Base-by-base conservation (phyloP, 306 rosid species). In the Calophaca sinica region DNA sequence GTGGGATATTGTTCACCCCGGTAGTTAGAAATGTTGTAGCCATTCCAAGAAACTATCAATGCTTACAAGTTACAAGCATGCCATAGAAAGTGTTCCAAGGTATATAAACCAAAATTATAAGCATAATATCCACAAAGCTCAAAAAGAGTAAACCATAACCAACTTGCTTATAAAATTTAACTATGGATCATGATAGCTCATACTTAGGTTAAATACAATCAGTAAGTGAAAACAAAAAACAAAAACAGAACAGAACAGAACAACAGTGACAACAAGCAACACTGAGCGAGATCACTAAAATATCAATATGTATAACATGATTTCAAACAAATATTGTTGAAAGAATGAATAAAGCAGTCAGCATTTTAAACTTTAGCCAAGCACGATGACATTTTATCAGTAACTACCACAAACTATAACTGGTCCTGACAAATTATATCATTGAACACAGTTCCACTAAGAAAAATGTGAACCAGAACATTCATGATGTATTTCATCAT, bases 401-500 rank as follows among this genome's bases (percentile, higher is more conserved):
- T 29, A 32, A 62, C 8, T 31, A 6, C 32, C 11, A 33, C n/a
- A 26, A 39, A n/a, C n/a, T 39, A 38, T 14, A 62, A 45, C 49
- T 28, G 55, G 46, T 9, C 7, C 53, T 2, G 14, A 35, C 54
- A 70, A 58, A 53, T 20, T 5, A 32, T 61, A 59, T 8, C 20
- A 74, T 5, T 68, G 20, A 48, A 80, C 46, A 46, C 42, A 32
- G 4, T 15, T 31, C 42, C 20, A 39, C 12, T 1, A 33, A 73
- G 64, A 9, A 62, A 39, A 14, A 66, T 38, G 68, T 32, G 13
- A 50, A 14, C 33, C 7, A 12, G 48, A 70, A 38, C 13, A 62
- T 51, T 31, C 14, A 39, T 61, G 64, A 31, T 1, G 10, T 31
- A 68, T 72, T 81, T 62, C 68, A 53, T 9, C 42, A 63, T 60